A percentile compares a stretch with the other conserved stretches of the same genome.
Evolutionary conservation across 2,329 filamentous ascomycete species (phyloP).

Genomic region (Calonectria pseudoturangicola): DNA sequence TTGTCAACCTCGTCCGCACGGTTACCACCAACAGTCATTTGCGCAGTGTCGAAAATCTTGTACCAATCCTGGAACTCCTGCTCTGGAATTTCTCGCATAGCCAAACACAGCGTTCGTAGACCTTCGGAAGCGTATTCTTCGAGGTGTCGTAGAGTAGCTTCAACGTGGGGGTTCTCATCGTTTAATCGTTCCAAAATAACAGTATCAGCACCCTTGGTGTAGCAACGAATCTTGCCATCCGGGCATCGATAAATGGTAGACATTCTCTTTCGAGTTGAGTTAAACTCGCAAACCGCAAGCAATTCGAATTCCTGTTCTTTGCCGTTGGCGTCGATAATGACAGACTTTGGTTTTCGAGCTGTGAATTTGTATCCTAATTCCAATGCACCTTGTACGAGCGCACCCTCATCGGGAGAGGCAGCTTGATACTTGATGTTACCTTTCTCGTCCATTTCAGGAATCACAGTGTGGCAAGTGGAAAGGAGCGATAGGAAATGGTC

Average conservation of each 20-base stretch:
- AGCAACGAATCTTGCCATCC: constrained; percentile 94
- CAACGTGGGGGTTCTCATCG: constrained; percentile 88
- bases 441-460: constrained; percentile 89
- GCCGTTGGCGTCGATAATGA: constrained; percentile 87
- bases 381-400: constrained; percentile 94
- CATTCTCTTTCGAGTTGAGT: constrained; percentile 95
- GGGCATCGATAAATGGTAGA: constrained; percentile 97
- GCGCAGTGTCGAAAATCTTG: constrained; percentile 88
- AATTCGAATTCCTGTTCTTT: constrained; percentile 89
- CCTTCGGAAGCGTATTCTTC: constrained; percentile 99
- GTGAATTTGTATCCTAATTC: constrained; percentile 91
- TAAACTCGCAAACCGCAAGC: constrained; percentile 98
- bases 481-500: constrained; percentile 92
- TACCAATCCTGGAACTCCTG: constrained; percentile 92
- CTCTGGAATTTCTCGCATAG: constrained; percentile 94
- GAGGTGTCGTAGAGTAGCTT: constrained; percentile 93
- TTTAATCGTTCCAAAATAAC: constrained; percentile 95
- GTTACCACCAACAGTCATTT: constrained; percentile 93
- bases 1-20: constrained; percentile 97
- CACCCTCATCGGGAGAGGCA: constrained; percentile 96
- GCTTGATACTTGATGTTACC: constrained; percentile 97
- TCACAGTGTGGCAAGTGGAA: constrained; percentile 96
- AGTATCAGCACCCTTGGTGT: constrained; percentile 97
- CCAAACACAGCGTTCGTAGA: constrained; percentile 93
- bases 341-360: constrained; percentile 90